These are phyloP conservation scores for Takashimella tepidaria DNA, from an alignment of 1,284 basidiomycete species.

Conservation along the genomic window DNA sequence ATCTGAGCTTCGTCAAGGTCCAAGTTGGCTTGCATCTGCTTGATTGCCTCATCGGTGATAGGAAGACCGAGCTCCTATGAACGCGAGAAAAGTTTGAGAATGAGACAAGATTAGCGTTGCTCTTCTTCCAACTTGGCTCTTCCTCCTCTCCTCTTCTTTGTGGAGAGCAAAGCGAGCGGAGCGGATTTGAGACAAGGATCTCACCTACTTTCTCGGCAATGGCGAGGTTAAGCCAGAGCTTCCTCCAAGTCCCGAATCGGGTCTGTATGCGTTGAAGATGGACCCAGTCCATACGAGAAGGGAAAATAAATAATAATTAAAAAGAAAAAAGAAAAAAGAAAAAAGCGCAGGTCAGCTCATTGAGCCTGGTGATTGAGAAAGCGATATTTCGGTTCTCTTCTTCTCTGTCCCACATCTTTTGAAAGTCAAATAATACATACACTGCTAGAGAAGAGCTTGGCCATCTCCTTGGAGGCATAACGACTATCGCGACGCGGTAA, in stretches of 20 bases:
- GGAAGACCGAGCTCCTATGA: constrained; percentile 72
- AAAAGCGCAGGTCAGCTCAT: too few species aligned
- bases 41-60: constrained; percentile 84
- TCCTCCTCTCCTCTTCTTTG: too few species aligned
- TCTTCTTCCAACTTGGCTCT: too few species aligned
- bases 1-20: constrained; percentile 89
- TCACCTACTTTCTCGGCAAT: constrained; percentile 72
- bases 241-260: constrained; percentile 94
- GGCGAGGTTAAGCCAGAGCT: constrained; percentile 94
- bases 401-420: constrained; percentile 2
- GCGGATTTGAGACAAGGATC: background rate
- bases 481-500: constrained; percentile 56
- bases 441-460: constrained; percentile 85
- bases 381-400: too few species aligned
- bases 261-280: too few species aligned
- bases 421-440: constrained; percentile 51
- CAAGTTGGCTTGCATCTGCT: constrained; percentile 88
- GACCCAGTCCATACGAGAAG: too few species aligned
- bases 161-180: too few species aligned
- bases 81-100: constrained; percentile 5
- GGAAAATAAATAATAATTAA: too few species aligned
- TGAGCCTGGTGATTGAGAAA: too few species aligned
- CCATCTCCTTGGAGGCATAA: constrained; percentile 99
- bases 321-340: too few species aligned
- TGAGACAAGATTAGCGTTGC: too few species aligned